Conservation (phyloP, 192 early-diverging fungal species). For the Physocladia obscura region DNA sequence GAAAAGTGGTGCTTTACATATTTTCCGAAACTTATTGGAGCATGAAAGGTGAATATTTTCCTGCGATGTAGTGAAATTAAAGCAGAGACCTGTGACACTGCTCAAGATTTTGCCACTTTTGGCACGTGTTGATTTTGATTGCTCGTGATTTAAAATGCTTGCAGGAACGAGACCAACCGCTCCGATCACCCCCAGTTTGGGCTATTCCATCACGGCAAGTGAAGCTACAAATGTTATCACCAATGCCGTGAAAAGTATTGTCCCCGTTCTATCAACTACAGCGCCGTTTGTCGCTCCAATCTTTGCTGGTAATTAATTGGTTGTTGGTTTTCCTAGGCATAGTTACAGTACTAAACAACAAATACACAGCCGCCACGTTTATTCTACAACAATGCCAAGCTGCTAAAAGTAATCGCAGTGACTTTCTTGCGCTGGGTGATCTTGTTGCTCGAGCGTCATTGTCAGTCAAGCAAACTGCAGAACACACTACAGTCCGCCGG, state of each 20-base stretch:
- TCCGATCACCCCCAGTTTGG: no score
- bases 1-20: no score
- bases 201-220: conserved; percentile 2
- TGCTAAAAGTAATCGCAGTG: conserved; percentile 4
- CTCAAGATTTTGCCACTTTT: no score
- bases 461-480: neutral
- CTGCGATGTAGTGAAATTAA: no score
- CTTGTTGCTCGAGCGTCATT: conserved; percentile 10
- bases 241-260: neutral
- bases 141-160: no score
- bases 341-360: neutral
- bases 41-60: no score
- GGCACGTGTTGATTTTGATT: no score
- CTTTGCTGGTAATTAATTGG: neutral
- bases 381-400: conserved; percentile 12
- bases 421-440: conserved; percentile 12
- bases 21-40: no score
- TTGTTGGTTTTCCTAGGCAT: neutral
- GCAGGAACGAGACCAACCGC: no score
- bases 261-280: neutral
- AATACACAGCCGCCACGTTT: neutral
- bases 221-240: neutral
- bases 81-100: no score
- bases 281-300: neutral
- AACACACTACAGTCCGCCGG: neutral